Conservation (phyloP, 208 protist species). For the Acanthamoeba healyi region DNA sequence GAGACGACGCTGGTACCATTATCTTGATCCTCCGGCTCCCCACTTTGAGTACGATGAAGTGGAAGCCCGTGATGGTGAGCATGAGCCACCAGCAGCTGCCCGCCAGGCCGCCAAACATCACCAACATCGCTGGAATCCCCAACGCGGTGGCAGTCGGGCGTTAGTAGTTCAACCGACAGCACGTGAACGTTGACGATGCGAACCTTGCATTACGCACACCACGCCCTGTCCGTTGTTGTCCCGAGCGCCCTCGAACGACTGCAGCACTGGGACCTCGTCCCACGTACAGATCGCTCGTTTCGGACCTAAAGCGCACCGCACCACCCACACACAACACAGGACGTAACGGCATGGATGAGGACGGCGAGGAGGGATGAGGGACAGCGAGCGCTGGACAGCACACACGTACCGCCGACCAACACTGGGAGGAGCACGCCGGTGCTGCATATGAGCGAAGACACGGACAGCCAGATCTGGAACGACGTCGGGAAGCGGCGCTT, state of each 20-base stretch:
- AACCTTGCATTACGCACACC: constrained; percentile 61
- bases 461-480: constrained; percentile 50
- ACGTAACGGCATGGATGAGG: no score
- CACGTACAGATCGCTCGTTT: neutral
- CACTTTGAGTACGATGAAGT: neutral
- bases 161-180: neutral
- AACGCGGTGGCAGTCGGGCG: no score
- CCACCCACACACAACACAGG: no score
- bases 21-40: neutral
- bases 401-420: constrained; percentile 12
- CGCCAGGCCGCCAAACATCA: constrained; percentile 33
- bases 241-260: constrained; percentile 26
- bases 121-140: neutral
- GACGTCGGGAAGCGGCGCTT: constrained; percentile 39
- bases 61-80: constrained; percentile 43
- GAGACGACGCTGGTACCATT: neutral
- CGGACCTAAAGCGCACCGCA: neutral
- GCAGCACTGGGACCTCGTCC: constrained; percentile 37
- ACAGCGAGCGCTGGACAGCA: no score
- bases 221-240: constrained; percentile 69
- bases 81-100: constrained; percentile 57
- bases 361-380: no score
- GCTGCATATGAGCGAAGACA: constrained; percentile 26
- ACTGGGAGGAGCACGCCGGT: neutral
- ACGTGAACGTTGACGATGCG: neutral